Percentiles rank a stretch among this genome's conserved stretches.
Evolutionary conservation across 2,329 filamentous ascomycete species (phyloP).

Genomic region (Plectosphaerella sp.): DNA sequence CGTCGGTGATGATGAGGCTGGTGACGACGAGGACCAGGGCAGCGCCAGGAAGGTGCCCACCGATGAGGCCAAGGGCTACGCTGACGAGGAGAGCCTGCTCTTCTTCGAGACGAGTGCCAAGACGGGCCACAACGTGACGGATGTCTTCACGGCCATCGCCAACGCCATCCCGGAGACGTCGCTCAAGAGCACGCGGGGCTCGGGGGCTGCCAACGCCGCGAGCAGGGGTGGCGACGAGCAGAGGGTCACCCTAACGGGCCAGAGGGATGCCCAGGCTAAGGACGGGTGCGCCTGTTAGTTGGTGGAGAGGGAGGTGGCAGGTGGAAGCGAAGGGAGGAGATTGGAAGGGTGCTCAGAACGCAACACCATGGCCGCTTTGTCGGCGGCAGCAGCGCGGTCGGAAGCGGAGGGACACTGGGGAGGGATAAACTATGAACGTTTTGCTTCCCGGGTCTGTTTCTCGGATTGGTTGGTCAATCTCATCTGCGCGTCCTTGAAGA

Average conservation of each 20-base stretch:
- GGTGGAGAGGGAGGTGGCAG: background rate
- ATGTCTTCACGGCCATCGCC: conserved; percentile 96
- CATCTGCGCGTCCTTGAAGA: background rate
- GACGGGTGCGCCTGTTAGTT: conserved; percentile 83
- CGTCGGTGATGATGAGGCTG: conserved; percentile 39
- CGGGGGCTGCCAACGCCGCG: conserved; percentile 54
- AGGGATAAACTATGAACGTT: too few relatives aligned
- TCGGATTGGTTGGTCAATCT: background rate
- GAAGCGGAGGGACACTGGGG: too few relatives aligned
- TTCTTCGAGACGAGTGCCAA: conserved; percentile 99
- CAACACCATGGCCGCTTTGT: background rate
- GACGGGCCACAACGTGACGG: conserved; percentile 87
- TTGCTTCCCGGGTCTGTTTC: too few relatives aligned
- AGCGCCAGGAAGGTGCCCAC: conserved; percentile 85
- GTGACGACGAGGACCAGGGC: conserved; percentile 57
- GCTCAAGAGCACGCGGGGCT: conserved; percentile 80
- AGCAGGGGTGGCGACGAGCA: conserved; percentile 62
- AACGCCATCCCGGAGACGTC: conserved; percentile 97
- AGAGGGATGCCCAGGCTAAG: conserved; percentile 71
- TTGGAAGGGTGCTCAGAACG: too few relatives aligned
- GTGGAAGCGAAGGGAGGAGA: background rate
- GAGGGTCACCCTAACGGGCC: conserved; percentile 77
- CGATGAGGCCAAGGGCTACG: conserved; percentile 88
- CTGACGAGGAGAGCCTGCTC: conserved; percentile 86
- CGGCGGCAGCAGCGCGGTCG: background rate